Evolutionary conservation across 768 basidiomycete genomes (phyloP).

Genomic region (Lactarius sp.): DNA sequence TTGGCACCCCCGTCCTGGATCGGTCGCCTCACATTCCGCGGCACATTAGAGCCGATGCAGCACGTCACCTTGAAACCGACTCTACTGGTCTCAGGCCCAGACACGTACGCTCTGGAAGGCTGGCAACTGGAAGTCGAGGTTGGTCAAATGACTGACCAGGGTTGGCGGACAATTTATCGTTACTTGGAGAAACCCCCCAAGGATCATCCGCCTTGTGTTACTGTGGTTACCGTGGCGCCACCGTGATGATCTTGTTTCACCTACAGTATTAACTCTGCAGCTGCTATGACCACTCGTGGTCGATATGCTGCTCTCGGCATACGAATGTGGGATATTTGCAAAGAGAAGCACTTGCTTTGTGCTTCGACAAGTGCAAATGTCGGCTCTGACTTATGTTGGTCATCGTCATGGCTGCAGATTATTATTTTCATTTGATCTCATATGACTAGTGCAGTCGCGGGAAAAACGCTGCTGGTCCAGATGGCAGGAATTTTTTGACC

Average conservation of each 20-base stretch:
- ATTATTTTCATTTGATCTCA: not conserved
- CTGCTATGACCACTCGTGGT: not conserved
- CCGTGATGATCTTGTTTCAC: conserved; percentile 1
- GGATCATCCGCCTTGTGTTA: conserved; percentile 33
- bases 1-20: conserved; percentile 51
- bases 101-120: conserved; percentile 55
- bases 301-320: not conserved
- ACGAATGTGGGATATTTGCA: not conserved
- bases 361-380: not conserved
- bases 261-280: not conserved
- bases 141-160: conserved; percentile 33
- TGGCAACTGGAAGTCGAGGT: conserved; percentile 71
- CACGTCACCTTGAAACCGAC: conserved; percentile 42
- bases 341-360: not conserved
- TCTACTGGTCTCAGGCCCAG: conserved; percentile 60
- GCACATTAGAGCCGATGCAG: conserved; percentile 48
- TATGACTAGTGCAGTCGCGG: not conserved
- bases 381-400: not conserved
- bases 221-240: conserved; percentile 29
- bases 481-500: not conserved
- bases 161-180: conserved; percentile 37
- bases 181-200: conserved; percentile 38
- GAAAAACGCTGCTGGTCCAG: not conserved
- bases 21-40: conserved; percentile 65
- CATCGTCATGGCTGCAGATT: not conserved